Evolutionary conservation across 805 yeast species (phyloP).

Genomic region (Trichomonascus vanleenenianus): DNA sequence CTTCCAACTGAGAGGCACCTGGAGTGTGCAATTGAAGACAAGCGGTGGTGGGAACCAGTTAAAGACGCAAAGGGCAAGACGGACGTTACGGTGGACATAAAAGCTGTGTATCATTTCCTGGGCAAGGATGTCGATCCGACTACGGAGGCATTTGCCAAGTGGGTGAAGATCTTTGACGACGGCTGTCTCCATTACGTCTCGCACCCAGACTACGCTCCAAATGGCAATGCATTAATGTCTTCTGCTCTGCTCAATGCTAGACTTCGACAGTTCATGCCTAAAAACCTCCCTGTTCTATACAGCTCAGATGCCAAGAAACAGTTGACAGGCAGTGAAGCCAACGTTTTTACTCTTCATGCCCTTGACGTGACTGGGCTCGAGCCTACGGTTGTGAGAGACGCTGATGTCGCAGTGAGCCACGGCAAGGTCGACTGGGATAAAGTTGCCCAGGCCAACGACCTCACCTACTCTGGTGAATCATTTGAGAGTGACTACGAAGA

Average conservation of each 20-base stretch:
- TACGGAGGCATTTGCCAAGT: slow-evolving; percentile 37
- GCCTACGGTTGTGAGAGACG: slow-evolving; percentile 1
- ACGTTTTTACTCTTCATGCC: slow-evolving; percentile 3
- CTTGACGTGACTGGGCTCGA: slow-evolving; percentile 6
- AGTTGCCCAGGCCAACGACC: background rate
- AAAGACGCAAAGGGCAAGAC: background rate
- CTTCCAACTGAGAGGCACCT: slow-evolving; percentile 52
- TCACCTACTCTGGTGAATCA: background rate
- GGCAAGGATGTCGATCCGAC: slow-evolving; percentile 52
- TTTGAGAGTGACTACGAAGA: slow-evolving; percentile 12
- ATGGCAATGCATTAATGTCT: slow-evolving; percentile 50
- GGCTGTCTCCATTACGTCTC: slow-evolving; percentile 53
- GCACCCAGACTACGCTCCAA: slow-evolving; percentile 58
- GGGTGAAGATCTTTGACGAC: slow-evolving; percentile 43
- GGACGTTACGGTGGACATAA: slow-evolving; percentile 21
- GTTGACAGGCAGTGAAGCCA: slow-evolving; percentile 3
- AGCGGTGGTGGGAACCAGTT: slow-evolving; percentile 1
- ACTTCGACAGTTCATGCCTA: slow-evolving; percentile 24
- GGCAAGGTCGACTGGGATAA: slow-evolving; percentile 5
- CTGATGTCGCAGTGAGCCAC: background rate
- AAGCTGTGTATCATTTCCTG: slow-evolving; percentile 66
- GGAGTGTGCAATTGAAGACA: slow-evolving; percentile 19
- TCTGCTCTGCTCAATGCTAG: slow-evolving; percentile 35
- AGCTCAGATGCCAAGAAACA: slow-evolving; percentile 10
- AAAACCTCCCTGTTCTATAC: slow-evolving; percentile 20